These are phyloP conservation scores for Phytophthora fragariae DNA, from an alignment of 352 stramenopile genomes.

Conservation along the genomic window DNA sequence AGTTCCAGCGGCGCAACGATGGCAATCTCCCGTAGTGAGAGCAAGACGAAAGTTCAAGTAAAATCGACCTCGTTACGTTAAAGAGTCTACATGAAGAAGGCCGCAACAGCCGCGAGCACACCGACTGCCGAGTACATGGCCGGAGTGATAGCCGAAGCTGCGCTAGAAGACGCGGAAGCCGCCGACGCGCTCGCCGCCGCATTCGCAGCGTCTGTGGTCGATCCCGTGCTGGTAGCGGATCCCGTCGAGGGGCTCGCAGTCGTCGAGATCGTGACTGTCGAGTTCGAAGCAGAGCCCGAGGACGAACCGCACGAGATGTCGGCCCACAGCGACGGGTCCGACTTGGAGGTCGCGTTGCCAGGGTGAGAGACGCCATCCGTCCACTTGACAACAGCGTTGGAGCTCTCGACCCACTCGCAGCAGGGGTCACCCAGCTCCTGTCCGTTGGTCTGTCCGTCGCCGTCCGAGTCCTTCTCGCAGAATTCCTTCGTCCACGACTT, in stretches of 20 bases:
- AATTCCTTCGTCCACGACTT: slow-evolving; percentile 51
- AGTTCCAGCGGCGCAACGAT: too few species aligned
- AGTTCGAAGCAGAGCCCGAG: slow-evolving; percentile 23
- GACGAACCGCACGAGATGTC: slow-evolving; percentile 28
- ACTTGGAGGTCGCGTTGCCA: slow-evolving; percentile 34
- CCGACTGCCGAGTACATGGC: slow-evolving; percentile 25
- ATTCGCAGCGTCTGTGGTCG: slow-evolving; percentile 8
- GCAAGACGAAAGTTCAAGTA: neutral
- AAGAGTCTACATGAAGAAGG: slow-evolving; percentile 33
- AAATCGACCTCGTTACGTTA: slow-evolving; percentile 4
- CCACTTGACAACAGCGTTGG: slow-evolving; percentile 36
- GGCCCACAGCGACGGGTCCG: slow-evolving; percentile 44
- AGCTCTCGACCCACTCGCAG: slow-evolving; percentile 63
- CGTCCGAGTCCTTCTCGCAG: slow-evolving; percentile 78
- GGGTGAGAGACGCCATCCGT: slow-evolving; percentile 43
- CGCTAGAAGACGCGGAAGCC: slow-evolving; percentile 22
- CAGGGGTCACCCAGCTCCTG: slow-evolving; percentile 87
- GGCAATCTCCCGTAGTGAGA: too few species aligned
- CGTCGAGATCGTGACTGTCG: slow-evolving; percentile 17
- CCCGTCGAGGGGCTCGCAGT: neutral
- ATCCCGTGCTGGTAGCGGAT: neutral
- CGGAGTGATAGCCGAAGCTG: slow-evolving; percentile 26
- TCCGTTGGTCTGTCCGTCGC: slow-evolving; percentile 85
- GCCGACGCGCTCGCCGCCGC: slow-evolving; percentile 10
- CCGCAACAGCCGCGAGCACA: slow-evolving; percentile 10